Conservation (phyloP, 208 protist species). For the Perkinsela sp. region DNA sequence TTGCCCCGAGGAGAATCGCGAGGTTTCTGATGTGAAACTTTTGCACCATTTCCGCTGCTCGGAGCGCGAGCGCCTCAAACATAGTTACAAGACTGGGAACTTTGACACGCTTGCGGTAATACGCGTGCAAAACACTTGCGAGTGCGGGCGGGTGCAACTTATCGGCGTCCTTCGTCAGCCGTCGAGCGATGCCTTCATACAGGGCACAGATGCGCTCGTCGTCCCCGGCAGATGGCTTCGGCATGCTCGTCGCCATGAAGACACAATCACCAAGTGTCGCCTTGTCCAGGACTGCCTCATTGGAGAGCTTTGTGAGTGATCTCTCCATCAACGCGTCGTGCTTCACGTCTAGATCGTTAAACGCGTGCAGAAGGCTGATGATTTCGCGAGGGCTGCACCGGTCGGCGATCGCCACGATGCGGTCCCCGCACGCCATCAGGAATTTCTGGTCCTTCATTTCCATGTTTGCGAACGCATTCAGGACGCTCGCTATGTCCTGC, state of each 20-base stretch:
- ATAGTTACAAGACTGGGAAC: background rate
- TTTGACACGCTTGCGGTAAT: constrained; percentile 1
- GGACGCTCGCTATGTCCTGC: background rate
- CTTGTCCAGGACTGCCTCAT: background rate
- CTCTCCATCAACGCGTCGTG: background rate
- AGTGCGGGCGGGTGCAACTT: background rate
- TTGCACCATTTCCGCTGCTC: background rate
- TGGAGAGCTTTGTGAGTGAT: background rate
- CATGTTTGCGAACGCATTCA: background rate
- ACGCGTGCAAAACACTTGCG: background rate
- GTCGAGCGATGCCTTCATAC: background rate
- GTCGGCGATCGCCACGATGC: background rate
- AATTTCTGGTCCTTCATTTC: background rate
- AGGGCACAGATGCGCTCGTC: background rate
- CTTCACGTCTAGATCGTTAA: background rate
- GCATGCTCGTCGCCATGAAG: background rate
- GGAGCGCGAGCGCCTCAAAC: background rate
- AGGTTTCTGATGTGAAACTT: constrained; percentile 1
- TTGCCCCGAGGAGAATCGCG: background rate
- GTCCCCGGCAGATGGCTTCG: background rate
- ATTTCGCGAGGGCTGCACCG: background rate
- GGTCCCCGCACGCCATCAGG: background rate
- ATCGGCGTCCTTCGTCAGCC: background rate
- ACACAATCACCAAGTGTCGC: background rate
- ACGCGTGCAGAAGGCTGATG: background rate